Conservation (phyloP, 2,329 filamentous ascomycete genomes). For the Venturia nashicola region DNA sequence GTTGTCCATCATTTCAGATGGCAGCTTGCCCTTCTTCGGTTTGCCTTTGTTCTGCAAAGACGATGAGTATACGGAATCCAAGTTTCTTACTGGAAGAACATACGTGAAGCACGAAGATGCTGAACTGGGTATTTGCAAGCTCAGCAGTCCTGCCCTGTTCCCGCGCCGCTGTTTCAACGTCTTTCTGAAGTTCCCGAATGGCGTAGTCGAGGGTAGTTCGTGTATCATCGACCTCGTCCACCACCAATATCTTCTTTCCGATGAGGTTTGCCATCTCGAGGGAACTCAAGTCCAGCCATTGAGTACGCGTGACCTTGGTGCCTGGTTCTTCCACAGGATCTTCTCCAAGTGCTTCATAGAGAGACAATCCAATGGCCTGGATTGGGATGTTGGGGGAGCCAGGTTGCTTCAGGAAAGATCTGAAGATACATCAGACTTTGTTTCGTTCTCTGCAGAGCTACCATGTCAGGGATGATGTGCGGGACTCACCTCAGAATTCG, state of each 20-base stretch:
- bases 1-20: conserved; percentile 60
- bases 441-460: not conserved
- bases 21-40: conserved; percentile 78
- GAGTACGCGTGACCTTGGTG: conserved; percentile 91
- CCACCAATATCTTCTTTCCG: conserved; percentile 82
- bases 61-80: not conserved
- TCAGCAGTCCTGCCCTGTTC: conserved; percentile 48
- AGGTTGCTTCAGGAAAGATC: conserved; percentile 84
- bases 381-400: conserved; percentile 92
- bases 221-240: conserved; percentile 93
- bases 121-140: conserved; percentile 71
- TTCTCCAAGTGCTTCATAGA: conserved; percentile 74
- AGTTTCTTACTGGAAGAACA: conserved; percentile 8
- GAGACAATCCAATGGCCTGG: conserved; percentile 93
- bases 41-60: conserved; percentile 85
- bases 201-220: conserved; percentile 90
- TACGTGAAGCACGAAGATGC: conserved; percentile 90
- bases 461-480: not conserved
- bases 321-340: conserved; percentile 64
- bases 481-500: conserved; percentile 66
- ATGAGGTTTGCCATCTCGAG: conserved; percentile 82
- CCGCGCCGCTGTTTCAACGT: conserved; percentile 70
- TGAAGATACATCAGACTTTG: conserved; percentile 6
- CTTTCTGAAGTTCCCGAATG: conserved; percentile 85
- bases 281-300: conserved; percentile 88